Percentiles rank a stretch among this genome's conserved stretches.
These are phyloP conservation scores for Lichtheimia ramosa DNA, from an alignment of 371 early-diverging fungal genomes.

Conservation along the genomic window DNA sequence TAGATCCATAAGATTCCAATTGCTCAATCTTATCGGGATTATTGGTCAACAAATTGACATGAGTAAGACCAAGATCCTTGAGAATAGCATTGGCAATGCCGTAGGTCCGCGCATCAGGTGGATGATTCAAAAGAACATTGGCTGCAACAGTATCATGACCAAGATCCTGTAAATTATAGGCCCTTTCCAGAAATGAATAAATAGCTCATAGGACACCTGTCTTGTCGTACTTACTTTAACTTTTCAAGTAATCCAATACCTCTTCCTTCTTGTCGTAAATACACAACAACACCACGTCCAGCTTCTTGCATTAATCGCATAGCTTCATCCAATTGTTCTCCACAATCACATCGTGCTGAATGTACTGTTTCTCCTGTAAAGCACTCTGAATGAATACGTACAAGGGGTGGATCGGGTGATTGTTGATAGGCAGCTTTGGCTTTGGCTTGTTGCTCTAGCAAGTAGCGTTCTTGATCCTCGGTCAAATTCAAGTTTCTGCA, in stretches of 20 bases:
- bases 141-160: conserved; percentile 96
- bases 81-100: conserved; percentile 91
- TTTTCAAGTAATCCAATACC: conserved; percentile 94
- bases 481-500: conserved; percentile 32
- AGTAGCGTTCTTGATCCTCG: conserved; percentile 32
- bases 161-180: conserved; percentile 94
- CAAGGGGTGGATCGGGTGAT: conserved; percentile 61
- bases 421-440: conserved; percentile 30
- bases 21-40: conserved; percentile 93
- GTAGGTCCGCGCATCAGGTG: conserved; percentile 90
- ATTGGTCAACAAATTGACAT: conserved; percentile 88
- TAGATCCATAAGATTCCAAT: conserved; percentile 64
- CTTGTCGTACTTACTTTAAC: conserved; percentile 62
- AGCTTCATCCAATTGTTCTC: conserved; percentile 90
- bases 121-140: conserved; percentile 86
- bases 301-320: conserved; percentile 85
- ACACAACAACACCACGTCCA: conserved; percentile 88
- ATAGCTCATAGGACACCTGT: neutral
- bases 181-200: conserved; percentile 46
- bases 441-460: conserved; percentile 40
- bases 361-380: conserved; percentile 96
- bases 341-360: conserved; percentile 95
- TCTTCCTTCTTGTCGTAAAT: conserved; percentile 95
- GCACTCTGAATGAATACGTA: conserved; percentile 95
- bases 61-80: conserved; percentile 69